These are phyloP conservation scores for Arabis alpina DNA, from an alignment of 345 rosid genomes.

Conservation along the genomic window DNA sequence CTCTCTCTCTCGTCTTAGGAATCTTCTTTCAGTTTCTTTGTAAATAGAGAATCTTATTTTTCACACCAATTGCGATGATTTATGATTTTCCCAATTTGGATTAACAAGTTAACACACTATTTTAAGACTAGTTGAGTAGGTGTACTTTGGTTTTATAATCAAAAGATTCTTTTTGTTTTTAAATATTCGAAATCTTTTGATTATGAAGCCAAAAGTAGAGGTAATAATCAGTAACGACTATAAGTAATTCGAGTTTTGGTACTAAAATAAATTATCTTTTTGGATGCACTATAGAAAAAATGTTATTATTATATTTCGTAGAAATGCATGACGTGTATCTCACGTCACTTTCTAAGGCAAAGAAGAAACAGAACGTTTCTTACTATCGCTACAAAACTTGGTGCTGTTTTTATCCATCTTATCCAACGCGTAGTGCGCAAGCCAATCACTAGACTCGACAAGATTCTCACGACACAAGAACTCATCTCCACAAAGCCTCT, in stretches of 20 bases:
- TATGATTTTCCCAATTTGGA: not conserved
- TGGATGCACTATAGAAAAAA: too few relatives aligned
- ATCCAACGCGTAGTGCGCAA: slow-evolving; percentile 90
- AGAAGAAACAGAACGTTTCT: slow-evolving; percentile 38
- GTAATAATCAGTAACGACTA: too few relatives aligned
- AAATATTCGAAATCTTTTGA: too few relatives aligned
- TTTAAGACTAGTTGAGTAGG: too few relatives aligned
- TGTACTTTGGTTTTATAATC: too few relatives aligned
- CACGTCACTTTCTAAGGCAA: slow-evolving; percentile 1
- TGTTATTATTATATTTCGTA: too few relatives aligned
- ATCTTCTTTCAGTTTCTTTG: not conserved
- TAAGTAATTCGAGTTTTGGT: too few relatives aligned
- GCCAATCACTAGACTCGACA: slow-evolving; percentile 63
- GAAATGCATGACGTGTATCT: not conserved
- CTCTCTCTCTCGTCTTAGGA: not conserved
- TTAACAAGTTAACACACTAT: not conserved
- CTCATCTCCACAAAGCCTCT: slow-evolving; percentile 78
- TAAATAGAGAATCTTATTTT: too few relatives aligned
- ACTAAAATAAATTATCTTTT: too few relatives aligned
- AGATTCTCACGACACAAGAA: slow-evolving; percentile 83
- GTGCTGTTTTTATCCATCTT: slow-evolving; percentile 66
- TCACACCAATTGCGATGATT: too few relatives aligned
- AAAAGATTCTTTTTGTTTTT: too few relatives aligned
- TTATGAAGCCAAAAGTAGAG: too few relatives aligned
- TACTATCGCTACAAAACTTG: slow-evolving; percentile 35